Evolutionary conservation across 208 protist genomes (phyloP).

Genomic region (Trypanosomatidae sp.): DNA sequence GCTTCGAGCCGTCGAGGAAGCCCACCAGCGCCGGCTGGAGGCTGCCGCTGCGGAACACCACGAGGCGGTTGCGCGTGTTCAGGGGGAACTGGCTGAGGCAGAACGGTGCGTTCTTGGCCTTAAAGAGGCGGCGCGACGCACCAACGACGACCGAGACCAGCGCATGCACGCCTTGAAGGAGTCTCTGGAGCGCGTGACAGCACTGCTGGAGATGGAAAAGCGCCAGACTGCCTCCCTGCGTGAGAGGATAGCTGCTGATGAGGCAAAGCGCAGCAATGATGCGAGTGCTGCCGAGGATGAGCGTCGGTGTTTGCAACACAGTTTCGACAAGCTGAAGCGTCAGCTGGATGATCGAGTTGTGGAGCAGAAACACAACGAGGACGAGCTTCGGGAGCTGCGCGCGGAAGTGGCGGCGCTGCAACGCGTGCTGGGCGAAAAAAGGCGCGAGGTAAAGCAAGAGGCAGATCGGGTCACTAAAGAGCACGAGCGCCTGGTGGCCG

Average conservation of each 20-base stretch:
- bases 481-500: conserved; percentile 27
- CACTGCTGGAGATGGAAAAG: conserved; percentile 18
- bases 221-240: conserved; percentile 18
- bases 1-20: conserved; percentile 21
- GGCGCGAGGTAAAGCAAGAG: conserved; percentile 20
- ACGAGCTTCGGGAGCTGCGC: conserved; percentile 63
- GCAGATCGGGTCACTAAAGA: conserved; percentile 22
- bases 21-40: conserved; percentile 21
- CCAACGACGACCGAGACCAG: conserved; percentile 11
- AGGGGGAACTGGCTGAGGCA: conserved; percentile 20
- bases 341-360: conserved; percentile 43
- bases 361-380: conserved; percentile 50
- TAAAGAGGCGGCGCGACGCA: conserved; percentile 3
- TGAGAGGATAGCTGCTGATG: conserved; percentile 16
- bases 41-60: conserved; percentile 14
- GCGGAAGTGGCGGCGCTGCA: conserved; percentile 57
- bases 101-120: conserved; percentile 5
- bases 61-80: conserved; percentile 15
- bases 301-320: conserved; percentile 22
- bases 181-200: conserved; percentile 11
- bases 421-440: conserved; percentile 43
- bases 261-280: conserved; percentile 20
- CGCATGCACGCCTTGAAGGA: conserved; percentile 10
- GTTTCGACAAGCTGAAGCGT: conserved; percentile 36
- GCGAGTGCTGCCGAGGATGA: conserved; percentile 29